phyloP scores from a whole-genome alignment of 441 rosid genomes.

The Viola pubescens region DNA sequence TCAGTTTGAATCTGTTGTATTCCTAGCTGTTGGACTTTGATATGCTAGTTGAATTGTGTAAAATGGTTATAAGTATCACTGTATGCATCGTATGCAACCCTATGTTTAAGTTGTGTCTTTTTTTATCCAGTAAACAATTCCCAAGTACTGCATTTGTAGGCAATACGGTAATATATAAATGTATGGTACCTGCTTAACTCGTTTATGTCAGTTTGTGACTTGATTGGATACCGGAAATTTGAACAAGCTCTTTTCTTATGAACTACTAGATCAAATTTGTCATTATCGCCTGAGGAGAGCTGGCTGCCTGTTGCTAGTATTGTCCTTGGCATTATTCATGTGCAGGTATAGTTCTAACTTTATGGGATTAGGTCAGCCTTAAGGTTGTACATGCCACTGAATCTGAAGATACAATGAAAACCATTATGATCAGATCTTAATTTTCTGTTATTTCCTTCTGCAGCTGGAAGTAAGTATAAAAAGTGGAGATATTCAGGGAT shows the following conservation, averaged over 20 bases:
- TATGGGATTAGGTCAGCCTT: neutral
- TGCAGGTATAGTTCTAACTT: constrained; percentile 47
- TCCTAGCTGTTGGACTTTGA: neutral
- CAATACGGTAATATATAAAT: neutral
- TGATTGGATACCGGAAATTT: constrained; percentile 11
- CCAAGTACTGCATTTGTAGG: neutral
- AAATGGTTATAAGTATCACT: neutral
- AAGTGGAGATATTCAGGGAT: constrained; percentile 75
- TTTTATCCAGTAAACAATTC: neutral
- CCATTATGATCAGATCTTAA: neutral
- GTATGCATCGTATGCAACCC: too few relatives aligned
- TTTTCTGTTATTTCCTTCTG: constrained; percentile 6
- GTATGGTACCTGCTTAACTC: neutral
- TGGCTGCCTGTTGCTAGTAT: constrained; percentile 94
- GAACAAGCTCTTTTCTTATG: constrained; percentile 4
- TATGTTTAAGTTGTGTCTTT: neutral
- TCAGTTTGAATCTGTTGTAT: neutral
- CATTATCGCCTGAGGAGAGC: constrained; percentile 80
- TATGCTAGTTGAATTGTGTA: neutral
- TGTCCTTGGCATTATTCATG: constrained; percentile 62
- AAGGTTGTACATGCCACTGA: neutral
- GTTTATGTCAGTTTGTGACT: constrained; percentile 2
- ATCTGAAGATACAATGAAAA: neutral
- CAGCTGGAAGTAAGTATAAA: constrained; percentile 81
- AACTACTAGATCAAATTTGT: constrained; percentile 56